These are phyloP conservation scores for Astrothelium macrocarpum DNA, from an alignment of 495 filamentous ascomycete genomes.

Conservation along the genomic window DNA sequence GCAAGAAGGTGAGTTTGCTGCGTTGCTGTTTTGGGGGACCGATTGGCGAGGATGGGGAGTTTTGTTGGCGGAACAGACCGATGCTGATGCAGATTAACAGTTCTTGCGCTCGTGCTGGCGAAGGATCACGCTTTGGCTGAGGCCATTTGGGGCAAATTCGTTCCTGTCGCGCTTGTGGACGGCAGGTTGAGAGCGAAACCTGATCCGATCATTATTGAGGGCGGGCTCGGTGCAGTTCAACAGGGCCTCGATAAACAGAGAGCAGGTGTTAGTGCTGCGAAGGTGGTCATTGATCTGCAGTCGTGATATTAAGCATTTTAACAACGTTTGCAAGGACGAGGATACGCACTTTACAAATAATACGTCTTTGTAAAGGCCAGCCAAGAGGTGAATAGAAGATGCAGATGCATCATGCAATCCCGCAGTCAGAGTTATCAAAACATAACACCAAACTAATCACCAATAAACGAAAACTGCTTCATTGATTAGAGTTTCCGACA, in stretches of 20 bases:
- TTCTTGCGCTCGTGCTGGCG: slow-evolving; percentile 23
- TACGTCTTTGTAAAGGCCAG: no score
- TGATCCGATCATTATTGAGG: slow-evolving; percentile 5
- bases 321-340: no score
- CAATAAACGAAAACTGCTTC: no score
- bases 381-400: no score
- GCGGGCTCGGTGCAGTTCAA: slow-evolving; percentile 17
- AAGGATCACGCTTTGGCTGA: slow-evolving; percentile 18
- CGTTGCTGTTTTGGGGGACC: background rate
- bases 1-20: slow-evolving; percentile 4
- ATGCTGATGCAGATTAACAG: background rate
- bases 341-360: no score
- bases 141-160: slow-evolving; percentile 22
- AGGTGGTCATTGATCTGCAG: slow-evolving; percentile 13
- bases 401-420: no score
- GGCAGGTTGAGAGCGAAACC: slow-evolving; percentile 11
- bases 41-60: no score
- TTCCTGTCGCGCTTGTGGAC: slow-evolving; percentile 22
- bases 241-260: slow-evolving; percentile 19
- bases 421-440: no score
- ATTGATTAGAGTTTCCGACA: no score
- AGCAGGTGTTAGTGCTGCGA: slow-evolving; percentile 16
- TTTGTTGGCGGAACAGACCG: background rate
- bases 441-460: no score
- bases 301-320: background rate